Evolutionary conservation across 2,329 filamentous ascomycete genomes (phyloP).

Genomic region (Clarireedia hainanense): DNA sequence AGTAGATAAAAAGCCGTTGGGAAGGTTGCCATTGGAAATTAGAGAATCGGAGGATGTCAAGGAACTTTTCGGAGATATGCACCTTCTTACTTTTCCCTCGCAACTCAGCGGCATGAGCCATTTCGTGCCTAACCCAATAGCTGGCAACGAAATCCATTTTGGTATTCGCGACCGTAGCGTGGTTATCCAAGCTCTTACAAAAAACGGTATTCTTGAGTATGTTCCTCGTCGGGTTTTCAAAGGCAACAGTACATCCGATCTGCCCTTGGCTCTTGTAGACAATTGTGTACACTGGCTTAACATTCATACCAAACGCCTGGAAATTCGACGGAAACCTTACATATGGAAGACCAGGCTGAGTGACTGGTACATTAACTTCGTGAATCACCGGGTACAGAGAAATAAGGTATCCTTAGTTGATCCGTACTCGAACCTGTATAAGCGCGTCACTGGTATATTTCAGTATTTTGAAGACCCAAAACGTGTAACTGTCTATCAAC

Average conservation of each 20-base stretch:
- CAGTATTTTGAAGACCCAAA: no score
- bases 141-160: constrained; percentile 44
- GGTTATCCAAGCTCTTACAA: constrained; percentile 37
- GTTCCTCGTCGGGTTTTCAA: background rate
- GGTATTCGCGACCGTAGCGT: constrained; percentile 36
- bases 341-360: background rate
- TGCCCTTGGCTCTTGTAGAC: no score
- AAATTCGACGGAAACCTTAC: no score
- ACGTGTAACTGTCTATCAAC: no score
- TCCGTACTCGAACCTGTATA: no score
- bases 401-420: no score
- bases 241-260: no score
- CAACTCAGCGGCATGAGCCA: constrained; percentile 41
- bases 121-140: constrained; percentile 33
- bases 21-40: constrained; percentile 46
- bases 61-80: constrained; percentile 46
- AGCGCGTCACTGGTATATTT: no score
- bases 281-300: no score
- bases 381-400: no score
- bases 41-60: constrained; percentile 35
- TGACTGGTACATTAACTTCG: no score
- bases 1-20: constrained; percentile 39
- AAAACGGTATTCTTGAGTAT: constrained; percentile 23
- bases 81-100: constrained; percentile 46
- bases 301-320: no score